A percentile compares a stretch with the other conserved stretches of the same genome.
phyloP scores from a whole-genome alignment of 176 grass and related monocot species.

The Bothriochloa decipiens region DNA sequence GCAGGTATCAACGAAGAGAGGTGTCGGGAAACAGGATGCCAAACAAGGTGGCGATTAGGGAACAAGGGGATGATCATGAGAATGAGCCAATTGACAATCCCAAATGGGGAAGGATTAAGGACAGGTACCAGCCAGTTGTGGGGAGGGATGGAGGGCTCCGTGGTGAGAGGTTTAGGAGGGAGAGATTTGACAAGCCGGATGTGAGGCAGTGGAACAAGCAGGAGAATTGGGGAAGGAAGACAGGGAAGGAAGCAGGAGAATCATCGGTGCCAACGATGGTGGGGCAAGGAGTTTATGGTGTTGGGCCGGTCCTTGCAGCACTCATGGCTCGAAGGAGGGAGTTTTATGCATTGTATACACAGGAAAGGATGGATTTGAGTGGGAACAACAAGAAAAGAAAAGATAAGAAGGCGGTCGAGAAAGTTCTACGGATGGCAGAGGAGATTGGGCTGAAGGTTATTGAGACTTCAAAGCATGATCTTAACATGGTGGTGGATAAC shows the following conservation, averaged over 20 bases:
- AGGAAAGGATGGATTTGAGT: constrained; percentile 88
- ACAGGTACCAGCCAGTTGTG: constrained; percentile 39
- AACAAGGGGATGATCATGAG: constrained; percentile 22
- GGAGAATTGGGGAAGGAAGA: constrained; percentile 82
- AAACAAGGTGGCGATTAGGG: not conserved
- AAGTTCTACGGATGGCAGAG: constrained; percentile 66
- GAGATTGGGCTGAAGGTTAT: constrained; percentile 75
- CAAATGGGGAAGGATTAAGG: constrained; percentile 66
- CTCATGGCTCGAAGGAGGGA: constrained; percentile 79
- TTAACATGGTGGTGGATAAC: constrained; percentile 92
- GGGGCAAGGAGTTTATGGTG: constrained; percentile 84
- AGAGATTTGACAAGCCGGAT: constrained; percentile 54
- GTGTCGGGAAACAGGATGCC: not conserved
- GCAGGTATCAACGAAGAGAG: constrained; percentile 38
- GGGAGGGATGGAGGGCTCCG: constrained; percentile 42
- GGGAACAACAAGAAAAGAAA: constrained; percentile 93
- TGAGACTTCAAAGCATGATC: constrained; percentile 83
- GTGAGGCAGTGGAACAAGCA: constrained; percentile 74
- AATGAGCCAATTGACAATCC: constrained; percentile 56
- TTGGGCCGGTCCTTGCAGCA: constrained; percentile 76
- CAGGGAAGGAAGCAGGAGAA: constrained; percentile 69
- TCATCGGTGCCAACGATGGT: constrained; percentile 73
- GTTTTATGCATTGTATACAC: constrained; percentile 81
- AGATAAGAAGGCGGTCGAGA: constrained; percentile 80
- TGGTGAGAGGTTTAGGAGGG: constrained; percentile 48